Percentiles rank a stretch among this genome's conserved stretches.
Conservation (phyloP, 306 rosid species). For the Fagus crenata region DNA sequence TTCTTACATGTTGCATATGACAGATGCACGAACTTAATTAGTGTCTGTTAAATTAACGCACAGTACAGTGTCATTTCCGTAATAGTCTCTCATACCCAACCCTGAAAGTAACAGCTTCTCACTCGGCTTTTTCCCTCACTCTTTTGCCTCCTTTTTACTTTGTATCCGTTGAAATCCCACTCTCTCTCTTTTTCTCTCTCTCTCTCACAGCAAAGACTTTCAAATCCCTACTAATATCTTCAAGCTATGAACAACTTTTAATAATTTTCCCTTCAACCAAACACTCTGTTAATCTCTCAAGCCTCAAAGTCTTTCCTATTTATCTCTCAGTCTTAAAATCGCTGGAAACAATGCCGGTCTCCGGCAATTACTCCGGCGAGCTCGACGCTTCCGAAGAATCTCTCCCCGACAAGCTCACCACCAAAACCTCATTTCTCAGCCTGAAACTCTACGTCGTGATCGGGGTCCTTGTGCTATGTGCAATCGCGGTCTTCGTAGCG, state of each 20-base stretch:
- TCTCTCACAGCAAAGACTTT: neutral
- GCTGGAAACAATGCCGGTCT: constrained; percentile 54
- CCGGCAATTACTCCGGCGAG: constrained; percentile 20
- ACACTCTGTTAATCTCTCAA: constrained; percentile 3
- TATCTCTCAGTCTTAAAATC: neutral
- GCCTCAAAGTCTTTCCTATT: constrained; percentile 17
- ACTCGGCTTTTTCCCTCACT: neutral
- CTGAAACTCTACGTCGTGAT: constrained; percentile 55
- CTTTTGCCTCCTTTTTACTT: constrained; percentile 18
- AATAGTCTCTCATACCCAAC: constrained; percentile 20
- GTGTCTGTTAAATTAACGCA: too few species aligned
- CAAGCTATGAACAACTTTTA: neutral
- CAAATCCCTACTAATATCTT: constrained; percentile 14
- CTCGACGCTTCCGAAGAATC: constrained; percentile 25
- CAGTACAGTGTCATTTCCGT: constrained; percentile 29
- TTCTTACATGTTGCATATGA: too few species aligned
- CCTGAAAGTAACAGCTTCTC: constrained; percentile 32
- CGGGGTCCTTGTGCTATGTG: constrained; percentile 34
- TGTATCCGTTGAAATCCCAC: constrained; percentile 64
- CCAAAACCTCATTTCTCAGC: constrained; percentile 38
- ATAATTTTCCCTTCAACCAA: constrained; percentile 31
- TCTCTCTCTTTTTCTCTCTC: constrained; percentile 5
- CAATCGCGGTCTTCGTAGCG: constrained; percentile 39
- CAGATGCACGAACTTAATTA: too few species aligned
- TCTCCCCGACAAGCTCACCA: constrained; percentile 39